Conservation (phyloP, 139 green algal species). For the Chlamydomonas sp. region DNA sequence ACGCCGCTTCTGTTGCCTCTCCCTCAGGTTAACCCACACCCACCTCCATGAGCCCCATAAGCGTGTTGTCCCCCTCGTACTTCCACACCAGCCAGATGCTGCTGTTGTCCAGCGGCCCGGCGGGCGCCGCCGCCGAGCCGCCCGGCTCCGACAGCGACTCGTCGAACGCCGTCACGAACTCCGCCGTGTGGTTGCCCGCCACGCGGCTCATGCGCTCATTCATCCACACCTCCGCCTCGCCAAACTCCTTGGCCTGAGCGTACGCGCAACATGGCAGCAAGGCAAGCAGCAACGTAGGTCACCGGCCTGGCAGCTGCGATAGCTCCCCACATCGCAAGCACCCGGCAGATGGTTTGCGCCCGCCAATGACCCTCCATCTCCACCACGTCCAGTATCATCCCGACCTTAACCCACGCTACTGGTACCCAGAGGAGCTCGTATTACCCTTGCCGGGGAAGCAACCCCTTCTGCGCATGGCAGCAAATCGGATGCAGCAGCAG, state of each 20-base stretch:
- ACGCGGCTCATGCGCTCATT: constrained; percentile 93
- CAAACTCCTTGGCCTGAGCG: constrained; percentile 94
- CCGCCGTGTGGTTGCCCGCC: constrained; percentile 62
- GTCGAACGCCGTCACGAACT: constrained; percentile 92
- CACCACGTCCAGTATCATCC: no score
- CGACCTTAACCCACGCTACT: no score
- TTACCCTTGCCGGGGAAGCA: no score
- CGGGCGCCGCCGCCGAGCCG: not conserved
- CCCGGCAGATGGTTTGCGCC: no score
- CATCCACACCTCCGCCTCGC: constrained; percentile 98
- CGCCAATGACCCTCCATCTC: no score
- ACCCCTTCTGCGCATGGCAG: no score
- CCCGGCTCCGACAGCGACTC: constrained; percentile 44
- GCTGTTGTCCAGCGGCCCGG: not conserved
- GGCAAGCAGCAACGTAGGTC: not conserved
- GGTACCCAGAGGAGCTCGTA: no score
- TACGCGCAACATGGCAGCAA: constrained; percentile 37
- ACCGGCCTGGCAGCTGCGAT: not conserved
- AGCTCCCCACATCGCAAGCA: not conserved
- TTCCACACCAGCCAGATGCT: constrained; percentile 80
- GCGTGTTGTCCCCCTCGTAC: constrained; percentile 83
- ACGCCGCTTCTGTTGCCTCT: not conserved
- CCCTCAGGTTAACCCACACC: not conserved
- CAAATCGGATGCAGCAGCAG: no score
- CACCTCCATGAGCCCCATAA: constrained; percentile 75